phyloP scores from a whole-genome alignment of 495 filamentous ascomycete species.

The Xylaria grammica region DNA sequence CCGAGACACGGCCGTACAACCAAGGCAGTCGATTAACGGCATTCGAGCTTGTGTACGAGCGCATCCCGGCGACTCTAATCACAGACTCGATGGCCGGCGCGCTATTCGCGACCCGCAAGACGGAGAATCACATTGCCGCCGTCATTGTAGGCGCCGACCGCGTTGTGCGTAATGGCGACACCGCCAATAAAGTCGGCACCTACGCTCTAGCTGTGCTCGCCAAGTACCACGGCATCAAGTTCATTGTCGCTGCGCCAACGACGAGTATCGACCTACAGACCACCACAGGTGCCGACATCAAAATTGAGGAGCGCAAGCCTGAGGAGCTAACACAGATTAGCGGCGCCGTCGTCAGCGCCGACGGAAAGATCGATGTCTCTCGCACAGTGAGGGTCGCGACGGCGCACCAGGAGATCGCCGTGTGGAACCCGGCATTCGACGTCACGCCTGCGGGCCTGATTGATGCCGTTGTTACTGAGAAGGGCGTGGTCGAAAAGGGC shows the following conservation, averaged over 20 bases:
- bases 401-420: constrained; percentile 77
- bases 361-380: constrained; percentile 55
- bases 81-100: constrained; percentile 97
- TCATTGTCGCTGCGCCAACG: constrained; percentile 91
- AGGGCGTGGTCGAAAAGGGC: constrained; percentile 81
- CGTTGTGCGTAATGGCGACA: constrained; percentile 95
- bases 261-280: constrained; percentile 92
- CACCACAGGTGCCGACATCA: constrained; percentile 72
- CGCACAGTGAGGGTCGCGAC: constrained; percentile 73
- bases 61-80: constrained; percentile 90
- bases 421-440: constrained; percentile 98
- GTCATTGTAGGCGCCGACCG: constrained; percentile 95
- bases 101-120: constrained; percentile 65
- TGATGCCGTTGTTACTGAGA: constrained; percentile 92
- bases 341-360: constrained; percentile 65
- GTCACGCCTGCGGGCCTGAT: constrained; percentile 86
- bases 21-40: constrained; percentile 95
- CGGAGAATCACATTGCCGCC: constrained; percentile 69
- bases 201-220: constrained; percentile 88
- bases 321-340: constrained; percentile 81
- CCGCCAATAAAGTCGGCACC: constrained; percentile 98
- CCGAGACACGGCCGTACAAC: constrained; percentile 97
- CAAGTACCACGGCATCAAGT: constrained; percentile 85
- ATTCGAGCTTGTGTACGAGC: constrained; percentile 91
- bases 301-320: constrained; percentile 83